Base-by-base conservation (phyloP, 495 filamentous ascomycete genomes). In the Cercophora samala region DNA sequence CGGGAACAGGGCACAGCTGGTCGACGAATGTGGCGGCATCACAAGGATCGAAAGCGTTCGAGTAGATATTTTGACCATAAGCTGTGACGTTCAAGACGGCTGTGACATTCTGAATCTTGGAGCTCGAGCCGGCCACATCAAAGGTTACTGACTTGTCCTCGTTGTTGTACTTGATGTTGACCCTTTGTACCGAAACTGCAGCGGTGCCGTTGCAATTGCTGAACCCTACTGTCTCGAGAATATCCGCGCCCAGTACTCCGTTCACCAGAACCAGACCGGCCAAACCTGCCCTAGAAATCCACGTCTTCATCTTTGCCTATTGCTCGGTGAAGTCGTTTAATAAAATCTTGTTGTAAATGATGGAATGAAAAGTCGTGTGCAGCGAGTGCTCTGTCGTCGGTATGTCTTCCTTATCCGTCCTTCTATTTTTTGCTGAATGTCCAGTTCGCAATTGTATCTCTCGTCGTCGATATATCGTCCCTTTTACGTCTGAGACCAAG, bases 61-160 rank as follows among this genome's bases (percentile, higher is more conserved):
- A 80, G 77, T 97, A 97, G 24, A 98, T 84, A 69, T 92, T 74
- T 59, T 87, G 88, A 62, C 95, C 95, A 69, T 97, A 97, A 9
- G 95, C 95, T 32, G 84, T 91, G 52, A 97, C 91, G 55, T 86
- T 86, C 61, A 99, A 79, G 18, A 84, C 75, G 8, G 92, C 93
- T 64, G 85, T 90, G 55, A 99, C 92, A 70, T 96, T 94, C 77
- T 95, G 90, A 60, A 84, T 78, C 73, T 84, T 84, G 63, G 77
- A 75, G 72, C 90, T 97, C 60, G 86, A 88, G 58, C 94, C 95
- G 63, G 88, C 86, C 51, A 97, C 85, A 74, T 99, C 88, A 81
- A 97, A 98, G 21, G 81, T 82, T 23, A 99, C 83, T 64, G 83
- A 82, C 68, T 89, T 88, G 62, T 88, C 87, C 51, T 83, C 82